These are phyloP conservation scores for Penstemon barbatus DNA, from an alignment of 257 asterid genomes.

Conservation along the genomic window DNA sequence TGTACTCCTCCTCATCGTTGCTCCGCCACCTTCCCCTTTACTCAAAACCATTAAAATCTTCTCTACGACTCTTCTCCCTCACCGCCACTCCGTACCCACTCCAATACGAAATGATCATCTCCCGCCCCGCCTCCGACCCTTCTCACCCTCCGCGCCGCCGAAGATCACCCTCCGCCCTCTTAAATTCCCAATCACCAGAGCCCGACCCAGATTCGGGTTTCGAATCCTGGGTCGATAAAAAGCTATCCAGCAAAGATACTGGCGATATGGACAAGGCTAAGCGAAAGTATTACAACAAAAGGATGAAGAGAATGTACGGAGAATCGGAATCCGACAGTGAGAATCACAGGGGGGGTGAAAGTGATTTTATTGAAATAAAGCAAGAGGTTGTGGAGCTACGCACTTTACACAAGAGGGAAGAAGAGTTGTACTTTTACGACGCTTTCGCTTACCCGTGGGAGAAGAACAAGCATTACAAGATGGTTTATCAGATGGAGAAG, in stretches of 20 bases:
- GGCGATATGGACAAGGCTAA: slow-evolving; percentile 63
- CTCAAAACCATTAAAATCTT: slow-evolving; percentile 20
- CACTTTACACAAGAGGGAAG: slow-evolving; percentile 77
- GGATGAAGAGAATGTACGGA: slow-evolving; percentile 86
- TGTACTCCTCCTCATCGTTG: slow-evolving; percentile 25
- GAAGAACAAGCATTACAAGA: slow-evolving; percentile 88
- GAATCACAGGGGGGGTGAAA: slow-evolving; percentile 33
- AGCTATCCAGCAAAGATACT: slow-evolving; percentile 35
- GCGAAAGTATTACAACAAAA: slow-evolving; percentile 72
- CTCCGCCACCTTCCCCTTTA: slow-evolving; percentile 23
- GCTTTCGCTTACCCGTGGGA: slow-evolving; percentile 96
- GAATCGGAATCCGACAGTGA: slow-evolving; percentile 69
- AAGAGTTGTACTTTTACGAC: slow-evolving; percentile 83
- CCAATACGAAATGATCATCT: slow-evolving; percentile 83
- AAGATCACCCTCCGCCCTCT: slow-evolving; percentile 32
- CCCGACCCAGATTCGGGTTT: slow-evolving; percentile 51
- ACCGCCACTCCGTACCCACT: slow-evolving; percentile 81
- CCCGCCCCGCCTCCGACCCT: slow-evolving; percentile 66
- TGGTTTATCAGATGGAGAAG: slow-evolving; percentile 96
- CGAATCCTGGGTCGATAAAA: slow-evolving; percentile 83
- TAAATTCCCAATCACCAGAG: slow-evolving; percentile 34
- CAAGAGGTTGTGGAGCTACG: slow-evolving; percentile 86
- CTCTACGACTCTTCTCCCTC: slow-evolving; percentile 42
- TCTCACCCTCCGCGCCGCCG: slow-evolving; percentile 37
- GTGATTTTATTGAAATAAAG: slow-evolving; percentile 70